phyloP scores from a whole-genome alignment of 257 asterid species.

The Haberlea rhodopensis region DNA sequence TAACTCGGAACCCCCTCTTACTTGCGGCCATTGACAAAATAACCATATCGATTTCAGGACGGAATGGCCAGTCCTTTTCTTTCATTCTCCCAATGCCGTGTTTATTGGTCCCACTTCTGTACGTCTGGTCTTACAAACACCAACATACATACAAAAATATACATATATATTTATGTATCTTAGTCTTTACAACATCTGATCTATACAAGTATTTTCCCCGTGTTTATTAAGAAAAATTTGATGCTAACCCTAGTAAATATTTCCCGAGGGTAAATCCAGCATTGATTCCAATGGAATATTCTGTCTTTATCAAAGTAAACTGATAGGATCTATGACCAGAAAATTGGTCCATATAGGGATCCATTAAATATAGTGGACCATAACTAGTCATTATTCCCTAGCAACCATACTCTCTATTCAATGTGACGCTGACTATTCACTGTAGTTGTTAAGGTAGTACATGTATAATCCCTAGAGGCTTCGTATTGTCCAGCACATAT shows the following conservation, averaged over 20 bases:
- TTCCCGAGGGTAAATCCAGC: too few species aligned
- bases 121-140: too few species aligned
- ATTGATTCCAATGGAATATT: slow-evolving; percentile 11
- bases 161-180: too few species aligned
- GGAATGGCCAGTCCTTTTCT: neutral
- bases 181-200: too few species aligned
- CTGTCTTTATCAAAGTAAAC: slow-evolving; percentile 20
- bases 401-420: slow-evolving; percentile 53
- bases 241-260: too few species aligned
- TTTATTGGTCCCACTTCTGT: too few species aligned
- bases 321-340: slow-evolving; percentile 36
- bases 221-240: too few species aligned
- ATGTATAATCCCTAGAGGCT: slow-evolving; percentile 29
- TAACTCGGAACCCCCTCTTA: too few species aligned
- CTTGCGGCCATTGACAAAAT: too few species aligned
- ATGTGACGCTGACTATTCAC: slow-evolving; percentile 61
- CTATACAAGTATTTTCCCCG: too few species aligned
- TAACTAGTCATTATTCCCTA: slow-evolving; percentile 45
- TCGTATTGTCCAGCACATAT: slow-evolving; percentile 69
- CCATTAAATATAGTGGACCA: slow-evolving; percentile 63
- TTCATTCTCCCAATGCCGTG: neutral
- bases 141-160: too few species aligned
- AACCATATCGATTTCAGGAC: neutral
- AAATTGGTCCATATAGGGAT: slow-evolving; percentile 55
- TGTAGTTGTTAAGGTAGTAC: slow-evolving; percentile 46